These are phyloP conservation scores for Silene vulgaris DNA, from an alignment of 179 eudicot genomes.

Conservation along the genomic window DNA sequence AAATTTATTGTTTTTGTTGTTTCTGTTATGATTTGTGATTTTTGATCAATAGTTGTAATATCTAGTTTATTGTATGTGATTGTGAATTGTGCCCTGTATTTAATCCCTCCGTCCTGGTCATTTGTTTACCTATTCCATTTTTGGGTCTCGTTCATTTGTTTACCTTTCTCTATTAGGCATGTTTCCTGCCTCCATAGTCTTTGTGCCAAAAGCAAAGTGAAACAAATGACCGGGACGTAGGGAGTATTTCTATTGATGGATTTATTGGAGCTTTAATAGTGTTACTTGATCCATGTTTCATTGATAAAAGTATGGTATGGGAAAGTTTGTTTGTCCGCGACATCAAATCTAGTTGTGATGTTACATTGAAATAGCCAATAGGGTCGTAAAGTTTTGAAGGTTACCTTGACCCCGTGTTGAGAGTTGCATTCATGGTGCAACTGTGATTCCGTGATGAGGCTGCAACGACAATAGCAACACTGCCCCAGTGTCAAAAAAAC, in stretches of 20 bases:
- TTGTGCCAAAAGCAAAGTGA: too few species aligned
- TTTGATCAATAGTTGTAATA: too few species aligned
- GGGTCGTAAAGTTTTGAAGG: not conserved
- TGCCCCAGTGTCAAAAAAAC: too few species aligned
- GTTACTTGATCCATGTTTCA: not conserved
- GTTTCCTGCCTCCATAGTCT: too few species aligned
- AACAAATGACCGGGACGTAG: too few species aligned
- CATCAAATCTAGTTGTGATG: not conserved
- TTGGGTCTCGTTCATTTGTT: too few species aligned
- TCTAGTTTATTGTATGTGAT: too few species aligned
- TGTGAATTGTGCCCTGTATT: not conserved
- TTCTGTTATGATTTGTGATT: not conserved
- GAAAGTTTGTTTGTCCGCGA: not conserved
- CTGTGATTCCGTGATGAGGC: not conserved
- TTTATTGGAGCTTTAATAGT: not conserved
- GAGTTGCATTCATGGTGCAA: not conserved
- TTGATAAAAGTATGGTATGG: not conserved
- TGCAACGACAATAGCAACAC: not conserved
- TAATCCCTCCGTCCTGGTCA: too few species aligned
- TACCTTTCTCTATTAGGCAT: too few species aligned
- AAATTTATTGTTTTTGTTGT: not conserved
- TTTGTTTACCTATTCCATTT: too few species aligned
- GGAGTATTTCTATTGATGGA: too few species aligned
- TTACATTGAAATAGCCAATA: not conserved
- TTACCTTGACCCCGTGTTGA: not conserved